phyloP scores from a whole-genome alignment of 73 alveolate species.

The Tetrahymena thermophila region DNA sequence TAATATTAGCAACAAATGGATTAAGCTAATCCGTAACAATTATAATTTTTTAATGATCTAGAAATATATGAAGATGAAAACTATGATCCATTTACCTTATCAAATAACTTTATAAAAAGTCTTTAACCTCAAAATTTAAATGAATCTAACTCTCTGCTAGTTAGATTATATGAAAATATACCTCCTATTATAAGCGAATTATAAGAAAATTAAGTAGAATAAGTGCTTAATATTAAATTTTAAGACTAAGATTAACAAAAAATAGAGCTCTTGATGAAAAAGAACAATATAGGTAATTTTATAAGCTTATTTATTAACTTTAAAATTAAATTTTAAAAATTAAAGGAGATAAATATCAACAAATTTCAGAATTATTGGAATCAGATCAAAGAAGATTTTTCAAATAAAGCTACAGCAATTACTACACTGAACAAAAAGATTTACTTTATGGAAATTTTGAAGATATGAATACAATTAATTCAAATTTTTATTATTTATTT shows the following conservation, averaged over 20 bases:
- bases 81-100: neutral
- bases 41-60: neutral
- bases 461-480: neutral
- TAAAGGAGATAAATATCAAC: neutral
- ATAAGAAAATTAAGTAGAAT: neutral
- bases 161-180: neutral
- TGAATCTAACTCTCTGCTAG: neutral
- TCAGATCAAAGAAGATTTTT: neutral
- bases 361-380: neutral
- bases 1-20: neutral
- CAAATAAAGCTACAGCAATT: too few species aligned
- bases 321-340: too few species aligned
- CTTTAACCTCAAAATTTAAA: neutral
- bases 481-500: neutral
- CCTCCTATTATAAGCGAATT: neutral
- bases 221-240: neutral
- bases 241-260: neutral
- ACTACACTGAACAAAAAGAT: neutral
- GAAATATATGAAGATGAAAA: neutral
- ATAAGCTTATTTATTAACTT: too few species aligned
- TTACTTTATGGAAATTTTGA: neutral
- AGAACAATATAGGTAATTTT: neutral
- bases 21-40: neutral
- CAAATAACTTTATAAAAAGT: neutral
- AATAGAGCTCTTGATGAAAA: neutral